Percentiles rank a stretch among this genome's conserved stretches.
Evolutionary conservation across 2,329 filamentous ascomycete genomes (phyloP).

Genomic region (Pseudopyricularia cyperi): DNA sequence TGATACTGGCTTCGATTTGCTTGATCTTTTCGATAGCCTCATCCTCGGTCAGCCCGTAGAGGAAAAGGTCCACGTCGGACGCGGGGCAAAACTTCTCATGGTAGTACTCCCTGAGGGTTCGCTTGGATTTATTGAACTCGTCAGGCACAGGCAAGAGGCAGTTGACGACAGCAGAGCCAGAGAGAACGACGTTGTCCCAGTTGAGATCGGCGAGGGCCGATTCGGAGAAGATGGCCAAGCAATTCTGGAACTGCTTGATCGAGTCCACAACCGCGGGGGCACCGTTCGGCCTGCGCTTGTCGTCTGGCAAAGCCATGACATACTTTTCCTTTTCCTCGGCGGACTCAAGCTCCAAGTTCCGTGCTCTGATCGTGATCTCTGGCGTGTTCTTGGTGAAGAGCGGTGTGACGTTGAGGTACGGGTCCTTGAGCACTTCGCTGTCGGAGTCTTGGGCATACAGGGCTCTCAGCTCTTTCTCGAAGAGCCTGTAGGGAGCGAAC

Average conservation of each 20-base stretch:
- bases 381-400: slow-evolving; percentile 46
- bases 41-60: slow-evolving; percentile 68
- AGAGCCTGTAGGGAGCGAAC: slow-evolving; percentile 52
- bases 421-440: slow-evolving; percentile 42
- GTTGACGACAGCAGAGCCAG: slow-evolving; percentile 71
- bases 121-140: slow-evolving; percentile 48
- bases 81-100: slow-evolving; percentile 71
- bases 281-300: slow-evolving; percentile 48
- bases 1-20: slow-evolving; percentile 62
- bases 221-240: slow-evolving; percentile 75
- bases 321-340: slow-evolving; percentile 49
- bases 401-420: slow-evolving; percentile 50
- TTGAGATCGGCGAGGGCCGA: slow-evolving; percentile 62
- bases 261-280: slow-evolving; percentile 55
- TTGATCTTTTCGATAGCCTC: slow-evolving; percentile 74
- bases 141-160: slow-evolving; percentile 59
- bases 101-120: slow-evolving; percentile 57
- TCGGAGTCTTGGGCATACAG: slow-evolving; percentile 55
- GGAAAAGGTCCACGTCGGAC: slow-evolving; percentile 76
- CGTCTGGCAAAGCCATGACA: slow-evolving; percentile 52
- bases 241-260: slow-evolving; percentile 58
- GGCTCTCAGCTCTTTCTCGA: slow-evolving; percentile 53
- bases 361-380: slow-evolving; percentile 47
- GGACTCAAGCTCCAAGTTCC: slow-evolving; percentile 43
- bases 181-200: slow-evolving; percentile 72